These are phyloP conservation scores for Penicillium mononematosum DNA, from an alignment of 495 filamentous ascomycete species.

Conservation along the genomic window DNA sequence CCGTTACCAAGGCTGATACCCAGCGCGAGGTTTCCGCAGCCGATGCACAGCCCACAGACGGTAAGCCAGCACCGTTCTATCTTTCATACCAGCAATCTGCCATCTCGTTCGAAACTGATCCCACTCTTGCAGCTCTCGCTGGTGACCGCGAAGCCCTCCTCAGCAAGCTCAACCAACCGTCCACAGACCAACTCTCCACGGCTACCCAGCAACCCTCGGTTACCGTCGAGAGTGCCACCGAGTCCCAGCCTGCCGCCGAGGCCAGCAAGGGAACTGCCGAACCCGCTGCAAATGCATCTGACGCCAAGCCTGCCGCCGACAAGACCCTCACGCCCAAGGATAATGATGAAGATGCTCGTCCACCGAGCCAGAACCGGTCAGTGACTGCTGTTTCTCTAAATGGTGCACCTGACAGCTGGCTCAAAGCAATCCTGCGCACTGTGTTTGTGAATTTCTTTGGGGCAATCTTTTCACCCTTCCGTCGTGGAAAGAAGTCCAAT, in stretches of 20 bases:
- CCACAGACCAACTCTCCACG: slow-evolving; percentile 30
- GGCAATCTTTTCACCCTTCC: slow-evolving; percentile 42
- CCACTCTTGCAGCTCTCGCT: slow-evolving; percentile 39
- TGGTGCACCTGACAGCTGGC: slow-evolving; percentile 43
- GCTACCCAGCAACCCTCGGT: slow-evolving; percentile 12
- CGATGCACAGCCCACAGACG: slow-evolving; percentile 24
- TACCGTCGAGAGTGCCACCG: slow-evolving; percentile 17
- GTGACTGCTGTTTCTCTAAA: slow-evolving; percentile 47
- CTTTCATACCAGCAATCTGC: slow-evolving; percentile 21
- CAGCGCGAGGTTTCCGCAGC: slow-evolving; percentile 17
- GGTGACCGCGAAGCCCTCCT: slow-evolving; percentile 41
- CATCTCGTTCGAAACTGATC: slow-evolving; percentile 38
- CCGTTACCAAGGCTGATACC: slow-evolving; percentile 18
- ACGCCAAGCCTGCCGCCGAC: slow-evolving; percentile 15
- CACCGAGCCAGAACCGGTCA: slow-evolving; percentile 46
- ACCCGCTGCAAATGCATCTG: slow-evolving; percentile 6
- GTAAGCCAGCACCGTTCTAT: slow-evolving; percentile 29
- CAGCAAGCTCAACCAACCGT: slow-evolving; percentile 33
- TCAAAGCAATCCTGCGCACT: slow-evolving; percentile 44
- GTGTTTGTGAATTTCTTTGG: slow-evolving; percentile 46
- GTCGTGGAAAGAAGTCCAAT: slow-evolving; percentile 34
- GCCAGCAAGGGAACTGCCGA: slow-evolving; percentile 17
- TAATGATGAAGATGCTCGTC: slow-evolving; percentile 40
- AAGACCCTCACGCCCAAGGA: slow-evolving; percentile 23
- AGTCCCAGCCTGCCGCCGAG: slow-evolving; percentile 19